Evolutionary conservation across 2,329 filamentous ascomycete genomes (phyloP).

Genomic region (Xylaria sp.): DNA sequence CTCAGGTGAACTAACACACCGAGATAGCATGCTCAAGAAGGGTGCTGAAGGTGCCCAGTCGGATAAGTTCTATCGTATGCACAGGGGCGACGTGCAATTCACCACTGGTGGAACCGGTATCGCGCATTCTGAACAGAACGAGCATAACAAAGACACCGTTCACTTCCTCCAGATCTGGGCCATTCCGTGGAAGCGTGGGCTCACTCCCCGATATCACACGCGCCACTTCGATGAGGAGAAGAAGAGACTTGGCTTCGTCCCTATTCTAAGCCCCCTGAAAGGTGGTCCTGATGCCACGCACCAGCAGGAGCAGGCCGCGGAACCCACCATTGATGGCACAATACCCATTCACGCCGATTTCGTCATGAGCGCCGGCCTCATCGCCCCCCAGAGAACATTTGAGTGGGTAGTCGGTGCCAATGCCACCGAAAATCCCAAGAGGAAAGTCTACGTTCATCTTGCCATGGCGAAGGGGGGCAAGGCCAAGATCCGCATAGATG

Average conservation of each 20-base stretch:
- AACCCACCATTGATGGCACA: conserved; percentile 70
- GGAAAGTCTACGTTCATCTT: conserved; percentile 84
- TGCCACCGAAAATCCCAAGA: conserved; percentile 62
- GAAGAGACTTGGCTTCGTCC: conserved; percentile 77
- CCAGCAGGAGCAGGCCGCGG: conserved; percentile 72
- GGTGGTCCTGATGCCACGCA: conserved; percentile 70
- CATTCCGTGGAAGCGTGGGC: conserved; percentile 77
- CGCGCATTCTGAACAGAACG: conserved; percentile 84
- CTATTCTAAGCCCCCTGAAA: conserved; percentile 80
- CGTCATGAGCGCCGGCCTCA: conserved; percentile 81
- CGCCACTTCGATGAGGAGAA: conserved; percentile 76
- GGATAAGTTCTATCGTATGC: conserved; percentile 76
- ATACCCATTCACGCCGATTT: conserved; percentile 89
- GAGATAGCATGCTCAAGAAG: conserved; percentile 84
- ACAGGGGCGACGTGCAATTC: conserved; percentile 87
- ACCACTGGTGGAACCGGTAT: conserved; percentile 87
- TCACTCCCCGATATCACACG: conserved; percentile 82
- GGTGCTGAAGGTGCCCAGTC: conserved; percentile 68
- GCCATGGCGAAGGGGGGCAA: conserved; percentile 83
- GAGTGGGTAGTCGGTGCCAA: conserved; percentile 77
- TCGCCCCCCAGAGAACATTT: conserved; percentile 73
- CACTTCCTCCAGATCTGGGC: conserved; percentile 94
- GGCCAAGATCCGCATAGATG: conserved; percentile 75
- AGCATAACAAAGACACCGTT: conserved; percentile 75
- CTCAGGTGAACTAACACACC: conserved; percentile 86